Base-by-base conservation (phyloP, 768 basidiomycete genomes). In the Coprinopsis cinerea region DNA sequence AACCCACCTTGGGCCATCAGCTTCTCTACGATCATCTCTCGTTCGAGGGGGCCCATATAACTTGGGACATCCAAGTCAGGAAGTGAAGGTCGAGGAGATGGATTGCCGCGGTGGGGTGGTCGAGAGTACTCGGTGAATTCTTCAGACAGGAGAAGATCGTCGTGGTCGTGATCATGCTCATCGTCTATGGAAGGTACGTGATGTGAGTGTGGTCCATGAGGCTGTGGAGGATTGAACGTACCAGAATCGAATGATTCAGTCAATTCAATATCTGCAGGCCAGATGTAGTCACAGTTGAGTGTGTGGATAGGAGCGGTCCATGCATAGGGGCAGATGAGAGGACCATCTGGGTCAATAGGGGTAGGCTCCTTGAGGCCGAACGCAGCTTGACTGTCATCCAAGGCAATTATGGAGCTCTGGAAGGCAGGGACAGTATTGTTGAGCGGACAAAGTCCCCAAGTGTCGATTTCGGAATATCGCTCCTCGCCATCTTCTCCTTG, bases 251-350 rank as follows among this genome's bases (percentile, higher is more conserved):
- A 25, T 5, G 25, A 15, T 9, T 4, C 6, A 3, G 14, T 41
- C 10, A 24, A 39, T 50, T 47, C 39, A 6, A 47, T 18, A 50
- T 74, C 83, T 48, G 69, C 64, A 0, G 93, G 92, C 85, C 89
- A 94, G 7, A 88, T 76, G 48, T 92, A 64, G 3, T 82, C 77
- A 70, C 93, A 95, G 68, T 93, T 92, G 55, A 96, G 77, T 40
- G 69, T 60, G 59, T 92, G 86, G 49, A 88, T 74, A 0, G 82
- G 77, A 49, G 77, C 66, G 1, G 84, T 79, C 92, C 92, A 96
- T 40, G 77, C 70, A 58, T 82, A 85, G 0, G 92, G 91, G 60
- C 91, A 93, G 20, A 91, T 63, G 1, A 66, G 60, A 11, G 61
- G 56, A 3, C 62, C 63, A 32, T 67, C 66, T 6, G 66, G 64